These are phyloP conservation scores for Gamsiella multidivaricata DNA, from an alignment of 192 early-diverging fungal genomes.

Conservation along the genomic window DNA sequence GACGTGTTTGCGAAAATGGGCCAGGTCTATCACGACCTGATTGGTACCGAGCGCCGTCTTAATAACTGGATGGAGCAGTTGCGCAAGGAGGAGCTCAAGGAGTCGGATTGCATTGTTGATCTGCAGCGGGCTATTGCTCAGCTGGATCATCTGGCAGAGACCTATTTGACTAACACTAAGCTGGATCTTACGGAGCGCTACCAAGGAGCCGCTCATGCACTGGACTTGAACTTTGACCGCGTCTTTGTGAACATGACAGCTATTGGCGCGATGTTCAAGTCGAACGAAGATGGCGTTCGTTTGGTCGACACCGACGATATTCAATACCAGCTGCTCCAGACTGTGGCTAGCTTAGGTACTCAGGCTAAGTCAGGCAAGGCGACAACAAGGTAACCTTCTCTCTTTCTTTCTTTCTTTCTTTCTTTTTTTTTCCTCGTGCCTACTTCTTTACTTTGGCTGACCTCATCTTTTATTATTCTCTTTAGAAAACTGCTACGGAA, in stretches of 20 bases:
- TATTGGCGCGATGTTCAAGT: conserved; percentile 35
- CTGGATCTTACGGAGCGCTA: conserved; percentile 64
- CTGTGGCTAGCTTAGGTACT: conserved; percentile 35
- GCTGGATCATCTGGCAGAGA: conserved; percentile 72
- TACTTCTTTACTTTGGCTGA: not conserved
- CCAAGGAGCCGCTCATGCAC: conserved; percentile 57
- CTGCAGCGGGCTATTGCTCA: conserved; percentile 76
- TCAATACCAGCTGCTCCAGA: conserved; percentile 58
- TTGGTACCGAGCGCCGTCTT: conserved; percentile 81
- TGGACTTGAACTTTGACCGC: conserved; percentile 77
- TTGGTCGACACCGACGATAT: conserved; percentile 58
- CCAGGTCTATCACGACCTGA: conserved; percentile 80
- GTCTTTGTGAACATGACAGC: conserved; percentile 64
- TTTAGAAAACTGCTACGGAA: conserved; percentile 74
- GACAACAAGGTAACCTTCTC: conserved; percentile 61
- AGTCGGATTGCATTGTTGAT: conserved; percentile 73
- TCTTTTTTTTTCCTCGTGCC: not conserved
- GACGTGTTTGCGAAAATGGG: conserved; percentile 79
- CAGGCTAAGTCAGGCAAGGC: conserved; percentile 68
- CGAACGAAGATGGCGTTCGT: conserved; percentile 55
- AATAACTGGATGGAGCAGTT: conserved; percentile 79
- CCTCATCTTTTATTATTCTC: not conserved
- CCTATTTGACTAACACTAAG: conserved; percentile 63
- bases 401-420: not conserved
- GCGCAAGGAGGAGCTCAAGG: conserved; percentile 81